Percentiles rank a stretch among this genome's conserved stretches.
Evolutionary conservation across 495 filamentous ascomycete genomes (phyloP).

Genomic region (Astrothelium macrocarpum): DNA sequence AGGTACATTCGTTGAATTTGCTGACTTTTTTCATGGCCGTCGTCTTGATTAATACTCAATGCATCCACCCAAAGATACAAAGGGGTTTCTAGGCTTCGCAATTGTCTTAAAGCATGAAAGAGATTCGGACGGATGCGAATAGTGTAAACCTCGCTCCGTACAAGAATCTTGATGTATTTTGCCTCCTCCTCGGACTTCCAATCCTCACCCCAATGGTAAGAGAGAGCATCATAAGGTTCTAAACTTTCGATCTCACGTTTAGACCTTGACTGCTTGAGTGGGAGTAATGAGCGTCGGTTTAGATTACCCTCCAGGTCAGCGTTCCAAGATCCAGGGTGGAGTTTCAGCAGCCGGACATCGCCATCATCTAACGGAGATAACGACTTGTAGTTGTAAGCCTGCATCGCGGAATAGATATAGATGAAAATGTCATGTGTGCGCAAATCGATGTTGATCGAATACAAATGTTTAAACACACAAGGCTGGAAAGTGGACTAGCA

Average conservation of each 20-base stretch:
- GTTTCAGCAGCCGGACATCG: neutral
- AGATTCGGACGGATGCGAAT: neutral
- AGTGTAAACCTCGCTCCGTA: neutral
- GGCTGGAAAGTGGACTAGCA: neutral
- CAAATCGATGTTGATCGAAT: neutral
- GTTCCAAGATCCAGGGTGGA: neutral
- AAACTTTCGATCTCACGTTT: neutral
- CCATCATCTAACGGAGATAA: slow-evolving; percentile 7
- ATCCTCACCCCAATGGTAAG: slow-evolving; percentile 6
- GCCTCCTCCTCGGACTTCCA: neutral
- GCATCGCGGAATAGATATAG: neutral
- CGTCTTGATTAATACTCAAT: slow-evolving; percentile 9
- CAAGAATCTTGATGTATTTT: neutral
- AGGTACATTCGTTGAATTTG: slow-evolving; percentile 18
- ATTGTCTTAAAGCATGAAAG: neutral
- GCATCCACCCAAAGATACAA: slow-evolving; percentile 7
- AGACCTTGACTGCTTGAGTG: neutral
- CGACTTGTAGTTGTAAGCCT: neutral
- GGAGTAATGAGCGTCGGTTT: neutral
- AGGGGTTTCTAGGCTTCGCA: neutral
- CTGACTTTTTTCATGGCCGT: slow-evolving; percentile 13
- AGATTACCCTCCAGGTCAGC: neutral
- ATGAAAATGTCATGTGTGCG: neutral
- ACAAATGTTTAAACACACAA: neutral
- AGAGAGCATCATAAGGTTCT: slow-evolving; percentile 8